Evolutionary conservation across 495 filamentous ascomycete genomes (phyloP).

Genomic region (Penicillium arizonense): DNA sequence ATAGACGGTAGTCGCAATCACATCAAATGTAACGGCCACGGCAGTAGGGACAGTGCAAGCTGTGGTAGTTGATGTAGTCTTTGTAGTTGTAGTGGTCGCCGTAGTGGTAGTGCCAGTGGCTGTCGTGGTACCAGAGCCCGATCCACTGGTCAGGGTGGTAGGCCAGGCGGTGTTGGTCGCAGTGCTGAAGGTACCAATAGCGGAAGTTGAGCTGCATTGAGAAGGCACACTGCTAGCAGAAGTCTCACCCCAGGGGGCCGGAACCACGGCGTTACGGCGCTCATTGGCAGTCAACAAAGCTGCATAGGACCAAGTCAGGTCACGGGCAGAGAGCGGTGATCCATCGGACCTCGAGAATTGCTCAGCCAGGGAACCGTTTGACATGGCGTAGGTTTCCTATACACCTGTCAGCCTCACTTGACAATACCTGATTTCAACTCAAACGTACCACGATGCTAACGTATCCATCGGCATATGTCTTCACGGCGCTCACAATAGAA

Average conservation of each 20-base stretch:
- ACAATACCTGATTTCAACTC: too few relatives aligned
- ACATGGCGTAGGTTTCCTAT: slow-evolving; percentile 38
- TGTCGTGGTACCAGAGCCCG: slow-evolving; percentile 17
- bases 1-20: slow-evolving; percentile 49
- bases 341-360: slow-evolving; percentile 57
- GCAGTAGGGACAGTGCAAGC: slow-evolving; percentile 42
- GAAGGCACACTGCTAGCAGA: slow-evolving; percentile 51
- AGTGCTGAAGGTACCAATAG: slow-evolving; percentile 57
- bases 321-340: slow-evolving; percentile 50
- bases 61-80: slow-evolving; percentile 29
- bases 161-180: slow-evolving; percentile 58
- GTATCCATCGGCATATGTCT: slow-evolving; percentile 65
- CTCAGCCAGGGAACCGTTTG: slow-evolving; percentile 58
- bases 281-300: slow-evolving; percentile 51
- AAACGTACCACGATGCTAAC: slow-evolving; percentile 46
- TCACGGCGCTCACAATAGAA: slow-evolving; percentile 51
- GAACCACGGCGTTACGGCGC: slow-evolving; percentile 46
- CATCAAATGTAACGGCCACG: slow-evolving; percentile 60
- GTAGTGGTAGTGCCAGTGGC: slow-evolving; percentile 23
- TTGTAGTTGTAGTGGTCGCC: slow-evolving; percentile 27
- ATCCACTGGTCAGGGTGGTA: slow-evolving; percentile 42
- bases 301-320: slow-evolving; percentile 55
- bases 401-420: background rate
- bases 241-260: slow-evolving; percentile 55
- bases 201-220: slow-evolving; percentile 50